Evolutionary conservation across 331 rosid genomes (phyloP).

Genomic region (Pyrus hybrid): DNA sequence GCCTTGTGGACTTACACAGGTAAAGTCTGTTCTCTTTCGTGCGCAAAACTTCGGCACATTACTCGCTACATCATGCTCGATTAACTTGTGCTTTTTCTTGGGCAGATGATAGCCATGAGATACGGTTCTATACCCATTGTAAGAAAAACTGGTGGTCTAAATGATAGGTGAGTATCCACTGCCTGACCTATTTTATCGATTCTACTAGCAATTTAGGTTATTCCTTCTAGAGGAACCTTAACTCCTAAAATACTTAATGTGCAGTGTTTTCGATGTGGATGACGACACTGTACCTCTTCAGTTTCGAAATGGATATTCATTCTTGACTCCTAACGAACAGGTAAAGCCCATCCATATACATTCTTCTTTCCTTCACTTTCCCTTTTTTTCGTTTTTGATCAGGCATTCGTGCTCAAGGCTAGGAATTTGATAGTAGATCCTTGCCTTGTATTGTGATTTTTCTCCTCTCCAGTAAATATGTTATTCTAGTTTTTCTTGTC

Average conservation of each 20-base stretch:
- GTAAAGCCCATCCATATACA: slow-evolving; percentile 20
- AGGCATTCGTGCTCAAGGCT: not conserved
- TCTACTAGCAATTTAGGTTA: slow-evolving; percentile 1
- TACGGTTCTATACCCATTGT: slow-evolving; percentile 85
- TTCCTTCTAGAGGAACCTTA: slow-evolving; percentile 7
- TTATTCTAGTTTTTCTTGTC: not conserved
- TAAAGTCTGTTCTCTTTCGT: slow-evolving; percentile 20
- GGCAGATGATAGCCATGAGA: slow-evolving; percentile 97
- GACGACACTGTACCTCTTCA: slow-evolving; percentile 70
- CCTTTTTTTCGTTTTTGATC: not conserved
- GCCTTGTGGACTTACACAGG: slow-evolving; percentile 99
- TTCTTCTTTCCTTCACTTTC: not conserved
- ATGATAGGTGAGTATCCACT: slow-evolving; percentile 63
- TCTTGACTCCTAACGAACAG: slow-evolving; percentile 70
- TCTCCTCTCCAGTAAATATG: not conserved
- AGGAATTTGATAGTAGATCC: not conserved
- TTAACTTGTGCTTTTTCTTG: slow-evolving; percentile 1
- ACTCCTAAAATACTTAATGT: slow-evolving; percentile 4
- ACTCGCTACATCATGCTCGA: not conserved
- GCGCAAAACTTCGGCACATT: not conserved
- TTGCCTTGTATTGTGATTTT: not conserved
- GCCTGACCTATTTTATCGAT: not conserved
- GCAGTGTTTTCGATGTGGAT: slow-evolving; percentile 86
- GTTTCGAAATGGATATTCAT: slow-evolving; percentile 79
- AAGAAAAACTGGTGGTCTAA: slow-evolving; percentile 92